Percentiles rank a stretch among this genome's conserved stretches.
phyloP scores from a whole-genome alignment of 108 stramenopile species.

The Cylindrotheca fusiformis region DNA sequence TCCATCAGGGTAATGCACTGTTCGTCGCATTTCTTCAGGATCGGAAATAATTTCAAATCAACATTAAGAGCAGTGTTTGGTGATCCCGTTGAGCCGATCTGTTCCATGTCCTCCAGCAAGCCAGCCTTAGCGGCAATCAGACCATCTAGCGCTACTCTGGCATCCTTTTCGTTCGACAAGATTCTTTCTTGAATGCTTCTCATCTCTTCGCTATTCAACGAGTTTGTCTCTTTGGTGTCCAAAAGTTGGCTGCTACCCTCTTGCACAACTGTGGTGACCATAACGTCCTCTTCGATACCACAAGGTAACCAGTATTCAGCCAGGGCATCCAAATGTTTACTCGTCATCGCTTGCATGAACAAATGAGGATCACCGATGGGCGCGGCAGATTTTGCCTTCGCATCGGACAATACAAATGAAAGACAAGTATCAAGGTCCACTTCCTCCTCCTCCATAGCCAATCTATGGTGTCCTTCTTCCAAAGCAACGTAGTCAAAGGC shows the following conservation, averaged over 20 bases:
- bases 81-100: background rate
- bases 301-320: slow-evolving; percentile 21
- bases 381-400: slow-evolving; percentile 1
- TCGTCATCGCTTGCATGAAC: slow-evolving; percentile 7
- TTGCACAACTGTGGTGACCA: slow-evolving; percentile 15
- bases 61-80: background rate
- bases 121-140: background rate
- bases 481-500: slow-evolving; percentile 40
- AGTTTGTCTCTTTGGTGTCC: background rate
- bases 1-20: slow-evolving; percentile 1
- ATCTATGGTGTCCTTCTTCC: slow-evolving; percentile 34
- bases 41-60: slow-evolving; percentile 1
- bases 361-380: slow-evolving; percentile 2
- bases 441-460: background rate
- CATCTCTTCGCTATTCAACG: background rate
- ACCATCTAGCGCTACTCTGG: background rate
- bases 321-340: slow-evolving; percentile 21
- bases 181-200: background rate
- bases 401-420: slow-evolving; percentile 7
- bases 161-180: background rate
- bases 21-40: slow-evolving; percentile 17
- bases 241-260: background rate
- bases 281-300: slow-evolving; percentile 29
- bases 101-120: slow-evolving; percentile 9
- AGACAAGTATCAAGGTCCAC: slow-evolving; percentile 7